A percentile compares a stretch with the other conserved stretches of the same genome.
Evolutionary conservation across 2,329 filamentous ascomycete genomes (phyloP).

Genomic region (Botrytis byssoidea): DNA sequence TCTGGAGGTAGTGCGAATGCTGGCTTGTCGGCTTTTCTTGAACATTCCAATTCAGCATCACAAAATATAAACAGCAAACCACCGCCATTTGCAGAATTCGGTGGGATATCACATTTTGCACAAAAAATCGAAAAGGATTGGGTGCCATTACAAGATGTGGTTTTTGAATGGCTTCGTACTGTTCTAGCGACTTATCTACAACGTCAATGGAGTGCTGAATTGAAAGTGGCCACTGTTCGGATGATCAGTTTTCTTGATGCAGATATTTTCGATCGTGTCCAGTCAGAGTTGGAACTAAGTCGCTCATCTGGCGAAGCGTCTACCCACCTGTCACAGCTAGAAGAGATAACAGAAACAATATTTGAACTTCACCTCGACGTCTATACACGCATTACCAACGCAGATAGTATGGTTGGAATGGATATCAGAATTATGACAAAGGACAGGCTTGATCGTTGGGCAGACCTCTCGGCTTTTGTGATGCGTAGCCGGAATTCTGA

Average conservation of each 20-base stretch:
- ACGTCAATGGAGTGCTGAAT: conserved; percentile 56
- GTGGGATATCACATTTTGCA: conserved; percentile 54
- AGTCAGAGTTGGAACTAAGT: conserved; percentile 43
- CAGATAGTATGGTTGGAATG: conserved; percentile 54
- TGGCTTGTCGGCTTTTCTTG: conserved; percentile 60
- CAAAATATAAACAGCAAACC: conserved; percentile 50
- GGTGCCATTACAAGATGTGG: conserved; percentile 56
- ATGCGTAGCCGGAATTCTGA: conserved; percentile 40
- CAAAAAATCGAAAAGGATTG: conserved; percentile 49
- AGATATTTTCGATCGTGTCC: conserved; percentile 49
- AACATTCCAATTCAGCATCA: conserved; percentile 58
- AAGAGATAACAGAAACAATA: conserved; percentile 56
- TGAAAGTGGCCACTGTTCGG: conserved; percentile 57
- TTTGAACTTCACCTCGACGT: conserved; percentile 68
- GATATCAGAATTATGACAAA: conserved; percentile 53
- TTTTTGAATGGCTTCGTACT: conserved; percentile 56
- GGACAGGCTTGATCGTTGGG: conserved; percentile 61
- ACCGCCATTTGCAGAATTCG: conserved; percentile 50
- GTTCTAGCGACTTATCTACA: conserved; percentile 52
- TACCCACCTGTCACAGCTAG: conserved; percentile 42
- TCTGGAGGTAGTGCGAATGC: conserved; percentile 37
- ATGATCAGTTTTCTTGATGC: conserved; percentile 51
- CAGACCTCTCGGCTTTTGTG: conserved; percentile 53
- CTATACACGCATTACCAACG: conserved; percentile 60
- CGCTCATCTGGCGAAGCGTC: conserved; percentile 21